Evolutionary conservation across 2,329 filamentous ascomycete species (phyloP).

Genomic region (Fusarium penzigii): DNA sequence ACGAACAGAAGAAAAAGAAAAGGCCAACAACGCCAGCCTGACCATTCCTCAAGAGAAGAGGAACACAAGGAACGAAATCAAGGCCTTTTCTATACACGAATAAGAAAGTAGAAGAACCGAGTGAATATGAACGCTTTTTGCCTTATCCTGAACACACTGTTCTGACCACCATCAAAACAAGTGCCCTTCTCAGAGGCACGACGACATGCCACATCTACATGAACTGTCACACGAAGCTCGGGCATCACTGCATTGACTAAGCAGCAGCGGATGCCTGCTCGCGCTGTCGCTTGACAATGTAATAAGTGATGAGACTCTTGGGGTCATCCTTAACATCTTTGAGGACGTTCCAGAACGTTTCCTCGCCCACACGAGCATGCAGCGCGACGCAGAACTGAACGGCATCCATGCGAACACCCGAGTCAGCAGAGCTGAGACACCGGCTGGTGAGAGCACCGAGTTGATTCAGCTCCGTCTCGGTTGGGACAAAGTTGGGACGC

Average conservation of each 20-base stretch:
- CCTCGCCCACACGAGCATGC: constrained; percentile 62
- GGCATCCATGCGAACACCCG: constrained; percentile 71
- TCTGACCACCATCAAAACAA: not conserved
- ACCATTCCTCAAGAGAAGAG: not conserved
- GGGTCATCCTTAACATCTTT: constrained; percentile 68
- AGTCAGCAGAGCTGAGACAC: constrained; percentile 62
- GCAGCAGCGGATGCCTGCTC: constrained; percentile 40
- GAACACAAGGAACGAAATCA: not conserved
- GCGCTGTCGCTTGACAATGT: constrained; percentile 71
- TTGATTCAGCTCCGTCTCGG: constrained; percentile 51
- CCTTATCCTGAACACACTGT: not conserved
- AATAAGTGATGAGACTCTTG: constrained; percentile 78
- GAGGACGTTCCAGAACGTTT: constrained; percentile 67
- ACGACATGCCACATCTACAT: no score
- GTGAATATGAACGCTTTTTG: not conserved
- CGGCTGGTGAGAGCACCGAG: constrained; percentile 54
- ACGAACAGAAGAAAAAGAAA: not conserved
- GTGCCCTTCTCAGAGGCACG: no score
- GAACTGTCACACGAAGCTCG: not conserved
- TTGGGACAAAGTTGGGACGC: constrained; percentile 49
- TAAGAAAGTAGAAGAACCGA: not conserved
- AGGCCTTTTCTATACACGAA: not conserved
- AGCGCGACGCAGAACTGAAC: constrained; percentile 76
- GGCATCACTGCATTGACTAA: not conserved
- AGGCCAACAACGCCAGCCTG: not conserved